Evolutionary conservation across 257 asterid genomes (phyloP).

Genomic region (Voacanga thouarsii): DNA sequence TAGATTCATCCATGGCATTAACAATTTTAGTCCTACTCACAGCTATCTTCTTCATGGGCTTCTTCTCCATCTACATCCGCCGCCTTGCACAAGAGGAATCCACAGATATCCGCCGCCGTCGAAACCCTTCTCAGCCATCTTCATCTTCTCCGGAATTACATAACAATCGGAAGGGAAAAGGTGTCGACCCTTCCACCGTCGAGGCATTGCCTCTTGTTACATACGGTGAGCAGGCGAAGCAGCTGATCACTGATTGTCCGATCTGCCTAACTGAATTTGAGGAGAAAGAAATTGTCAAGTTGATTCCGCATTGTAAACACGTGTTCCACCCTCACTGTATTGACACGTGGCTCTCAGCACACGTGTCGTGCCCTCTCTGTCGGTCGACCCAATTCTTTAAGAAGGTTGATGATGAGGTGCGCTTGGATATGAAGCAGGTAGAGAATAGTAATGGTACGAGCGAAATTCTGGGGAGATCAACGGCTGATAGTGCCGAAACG

Average conservation of each 20-base stretch:
- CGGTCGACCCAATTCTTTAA: slow-evolving; percentile 52
- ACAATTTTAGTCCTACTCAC: slow-evolving; percentile 51
- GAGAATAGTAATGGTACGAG: neutral
- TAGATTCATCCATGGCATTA: slow-evolving; percentile 62
- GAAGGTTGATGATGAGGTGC: slow-evolving; percentile 35
- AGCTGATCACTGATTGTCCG: slow-evolving; percentile 52
- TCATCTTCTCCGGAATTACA: neutral
- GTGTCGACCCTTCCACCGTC: slow-evolving; percentile 43
- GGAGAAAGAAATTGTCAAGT: slow-evolving; percentile 48
- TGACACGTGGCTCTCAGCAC: slow-evolving; percentile 76
- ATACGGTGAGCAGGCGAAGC: slow-evolving; percentile 46
- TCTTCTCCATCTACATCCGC: slow-evolving; percentile 69
- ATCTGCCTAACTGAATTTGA: slow-evolving; percentile 67
- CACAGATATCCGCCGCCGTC: slow-evolving; percentile 16
- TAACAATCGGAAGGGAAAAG: slow-evolving; percentile 29
- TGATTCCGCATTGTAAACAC: slow-evolving; percentile 75
- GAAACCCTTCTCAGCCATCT: slow-evolving; percentile 18
- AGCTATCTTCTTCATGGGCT: slow-evolving; percentile 59
- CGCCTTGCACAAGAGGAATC: slow-evolving; percentile 33
- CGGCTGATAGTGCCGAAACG: slow-evolving; percentile 34
- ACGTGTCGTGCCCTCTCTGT: slow-evolving; percentile 84
- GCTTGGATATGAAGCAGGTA: slow-evolving; percentile 39
- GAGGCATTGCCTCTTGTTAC: slow-evolving; percentile 49
- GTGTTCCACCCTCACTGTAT: slow-evolving; percentile 68
- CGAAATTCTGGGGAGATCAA: slow-evolving; percentile 17